Conservation (phyloP, 305 asterid genomes). For the Fraxinus velutina region DNA sequence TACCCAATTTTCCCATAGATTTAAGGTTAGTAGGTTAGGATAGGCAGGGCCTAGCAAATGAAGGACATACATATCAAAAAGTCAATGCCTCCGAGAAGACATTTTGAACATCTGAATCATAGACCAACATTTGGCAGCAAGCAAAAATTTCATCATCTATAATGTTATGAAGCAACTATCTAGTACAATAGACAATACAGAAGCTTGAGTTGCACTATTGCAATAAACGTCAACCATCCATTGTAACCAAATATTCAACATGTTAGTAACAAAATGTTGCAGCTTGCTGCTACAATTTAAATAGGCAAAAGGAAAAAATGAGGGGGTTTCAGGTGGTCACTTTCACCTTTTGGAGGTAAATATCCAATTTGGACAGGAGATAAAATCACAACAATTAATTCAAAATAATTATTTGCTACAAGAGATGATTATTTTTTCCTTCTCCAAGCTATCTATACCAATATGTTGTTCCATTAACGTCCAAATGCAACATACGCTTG, state of each 20-base stretch:
- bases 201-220: neutral
- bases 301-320: neutral
- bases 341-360: neutral
- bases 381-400: neutral
- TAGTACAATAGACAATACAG: neutral
- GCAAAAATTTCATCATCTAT: neutral
- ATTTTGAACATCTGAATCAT: neutral
- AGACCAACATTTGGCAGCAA: neutral
- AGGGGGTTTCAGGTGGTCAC: neutral
- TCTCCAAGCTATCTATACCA: neutral
- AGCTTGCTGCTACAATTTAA: neutral
- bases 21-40: neutral
- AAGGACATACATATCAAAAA: neutral
- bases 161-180: neutral
- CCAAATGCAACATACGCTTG: constrained; percentile 29
- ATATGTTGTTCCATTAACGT: constrained; percentile 36
- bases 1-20: neutral
- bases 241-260: neutral
- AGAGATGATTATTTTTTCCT: neutral
- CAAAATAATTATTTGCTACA: neutral
- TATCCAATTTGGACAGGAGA: neutral
- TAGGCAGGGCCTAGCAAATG: neutral
- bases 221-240: neutral
- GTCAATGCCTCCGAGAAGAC: neutral
- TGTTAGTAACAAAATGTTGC: neutral